phyloP scores from a whole-genome alignment of 2,329 filamentous ascomycete genomes.

The Epichloe baconii region DNA sequence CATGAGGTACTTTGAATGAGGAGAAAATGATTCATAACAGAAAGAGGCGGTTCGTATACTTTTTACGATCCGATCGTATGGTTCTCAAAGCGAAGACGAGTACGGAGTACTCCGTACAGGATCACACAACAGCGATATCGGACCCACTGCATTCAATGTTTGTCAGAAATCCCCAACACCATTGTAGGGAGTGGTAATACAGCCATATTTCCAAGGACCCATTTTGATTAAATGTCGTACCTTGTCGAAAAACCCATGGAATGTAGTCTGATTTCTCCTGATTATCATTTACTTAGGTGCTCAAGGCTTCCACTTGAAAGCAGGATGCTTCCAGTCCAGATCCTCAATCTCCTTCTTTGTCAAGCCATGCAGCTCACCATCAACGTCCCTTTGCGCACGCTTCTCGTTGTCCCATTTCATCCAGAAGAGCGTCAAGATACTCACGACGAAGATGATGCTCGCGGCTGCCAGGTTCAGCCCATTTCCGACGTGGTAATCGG shows the following conservation, averaged over 20 bases:
- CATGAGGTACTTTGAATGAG: not conserved
- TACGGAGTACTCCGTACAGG: not conserved
- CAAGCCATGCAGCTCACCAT: slow-evolving; percentile 38
- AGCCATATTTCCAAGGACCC: too few species aligned
- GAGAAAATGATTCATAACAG: not conserved
- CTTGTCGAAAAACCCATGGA: too few species aligned
- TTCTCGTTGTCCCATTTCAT: slow-evolving; percentile 47
- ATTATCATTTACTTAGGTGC: not conserved
- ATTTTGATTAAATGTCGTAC: too few species aligned
- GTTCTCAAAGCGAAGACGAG: not conserved
- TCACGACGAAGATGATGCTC: slow-evolving; percentile 36
- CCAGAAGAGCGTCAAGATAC: slow-evolving; percentile 38
- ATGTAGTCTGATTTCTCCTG: too few species aligned
- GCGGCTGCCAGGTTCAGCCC: slow-evolving; percentile 52
- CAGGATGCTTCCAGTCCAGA: slow-evolving; percentile 54
- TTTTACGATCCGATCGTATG: not conserved
- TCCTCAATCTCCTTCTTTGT: slow-evolving; percentile 40
- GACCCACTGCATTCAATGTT: too few species aligned
- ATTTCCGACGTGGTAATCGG: slow-evolving; percentile 58
- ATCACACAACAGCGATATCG: too few species aligned
- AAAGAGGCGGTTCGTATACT: not conserved
- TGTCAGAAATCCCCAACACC: too few species aligned
- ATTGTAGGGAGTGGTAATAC: too few species aligned
- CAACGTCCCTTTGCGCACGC: slow-evolving; percentile 15
- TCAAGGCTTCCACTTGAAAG: slow-evolving; percentile 40